Percentiles rank a stretch among this genome's conserved stretches.
phyloP scores from a whole-genome alignment of 108 stramenopile species.

The Chaetoceros muelleri region DNA sequence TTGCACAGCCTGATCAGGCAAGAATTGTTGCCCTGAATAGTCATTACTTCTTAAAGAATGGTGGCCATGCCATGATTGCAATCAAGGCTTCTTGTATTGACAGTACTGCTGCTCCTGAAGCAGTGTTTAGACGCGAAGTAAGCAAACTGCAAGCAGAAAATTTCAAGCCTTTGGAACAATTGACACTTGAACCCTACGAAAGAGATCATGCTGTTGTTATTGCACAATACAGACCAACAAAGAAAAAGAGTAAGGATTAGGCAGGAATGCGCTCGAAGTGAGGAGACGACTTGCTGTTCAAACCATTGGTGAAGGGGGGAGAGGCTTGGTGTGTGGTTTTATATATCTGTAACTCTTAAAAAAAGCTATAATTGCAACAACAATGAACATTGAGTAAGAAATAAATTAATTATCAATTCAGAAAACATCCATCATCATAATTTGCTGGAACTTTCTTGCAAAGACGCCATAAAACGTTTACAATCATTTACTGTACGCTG shows the following conservation, averaged over 20 bases:
- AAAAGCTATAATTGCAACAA: no score
- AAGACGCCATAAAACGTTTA: no score
- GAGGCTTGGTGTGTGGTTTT: no score
- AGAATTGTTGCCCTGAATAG: constrained; percentile 98
- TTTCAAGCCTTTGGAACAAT: constrained; percentile 98
- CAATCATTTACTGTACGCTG: no score
- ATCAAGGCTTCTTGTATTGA: constrained; percentile 99
- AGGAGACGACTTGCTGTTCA: no score
- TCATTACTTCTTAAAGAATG: constrained; percentile 99
- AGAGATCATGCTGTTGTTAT: constrained; percentile 99
- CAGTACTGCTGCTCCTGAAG: constrained; percentile 97
- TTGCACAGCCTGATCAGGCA: constrained; percentile 99
- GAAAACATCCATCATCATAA: no score
- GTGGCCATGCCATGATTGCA: constrained; percentile 98
- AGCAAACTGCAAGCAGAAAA: constrained; percentile 88
- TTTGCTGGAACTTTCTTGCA: no score
- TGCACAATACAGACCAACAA: constrained; percentile 88
- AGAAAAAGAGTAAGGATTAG: constrained; percentile 54
- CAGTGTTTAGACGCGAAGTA: constrained; percentile 95
- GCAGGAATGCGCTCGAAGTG: no score
- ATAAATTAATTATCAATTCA: no score
- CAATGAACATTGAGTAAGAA: no score
- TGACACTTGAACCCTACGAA: constrained; percentile 99
- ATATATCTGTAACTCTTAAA: no score
- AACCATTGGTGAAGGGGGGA: no score